Percentiles rank a stretch among this genome's conserved stretches.
These are phyloP conservation scores for Entomortierella lignicola DNA, from an alignment of 192 early-diverging fungal genomes.

Conservation along the genomic window DNA sequence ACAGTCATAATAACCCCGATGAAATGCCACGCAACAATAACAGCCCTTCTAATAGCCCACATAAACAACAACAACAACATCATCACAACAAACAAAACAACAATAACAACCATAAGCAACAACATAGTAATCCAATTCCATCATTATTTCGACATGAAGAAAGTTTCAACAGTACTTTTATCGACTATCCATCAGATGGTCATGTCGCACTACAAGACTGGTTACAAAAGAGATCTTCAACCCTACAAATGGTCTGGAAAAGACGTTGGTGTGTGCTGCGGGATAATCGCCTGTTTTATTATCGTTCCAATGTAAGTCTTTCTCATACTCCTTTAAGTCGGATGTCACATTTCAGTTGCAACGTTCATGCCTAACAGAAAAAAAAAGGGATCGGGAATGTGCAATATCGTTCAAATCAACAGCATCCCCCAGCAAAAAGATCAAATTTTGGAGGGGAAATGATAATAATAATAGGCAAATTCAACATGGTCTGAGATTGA, in stretches of 20 bases:
- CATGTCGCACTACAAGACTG: slow-evolving; percentile 40
- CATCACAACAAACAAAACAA: background rate
- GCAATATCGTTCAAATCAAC: too few relatives aligned
- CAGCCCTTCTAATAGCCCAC: background rate
- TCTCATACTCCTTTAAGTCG: background rate
- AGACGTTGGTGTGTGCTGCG: slow-evolving; percentile 49
- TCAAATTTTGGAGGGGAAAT: too few relatives aligned
- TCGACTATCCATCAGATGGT: background rate
- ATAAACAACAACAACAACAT: background rate
- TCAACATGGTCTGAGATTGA: too few relatives aligned
- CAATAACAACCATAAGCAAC: background rate
- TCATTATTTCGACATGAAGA: slow-evolving; percentile 11
- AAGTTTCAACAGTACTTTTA: background rate
- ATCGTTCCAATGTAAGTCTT: slow-evolving; percentile 43
- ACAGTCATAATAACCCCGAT: slow-evolving; percentile 1
- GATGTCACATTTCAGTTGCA: background rate
- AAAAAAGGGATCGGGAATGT: too few relatives aligned
- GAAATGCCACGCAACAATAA: background rate
- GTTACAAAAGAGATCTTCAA: slow-evolving; percentile 45
- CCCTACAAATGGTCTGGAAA: slow-evolving; percentile 48
- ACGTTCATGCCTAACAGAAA: too few relatives aligned
- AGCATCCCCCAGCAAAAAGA: too few relatives aligned
- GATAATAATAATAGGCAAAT: too few relatives aligned
- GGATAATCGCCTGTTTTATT: slow-evolving; percentile 31
- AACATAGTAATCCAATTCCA: slow-evolving; percentile 21